Conservation (phyloP, 768 basidiomycete species). For the Filobasidium floriforme region DNA sequence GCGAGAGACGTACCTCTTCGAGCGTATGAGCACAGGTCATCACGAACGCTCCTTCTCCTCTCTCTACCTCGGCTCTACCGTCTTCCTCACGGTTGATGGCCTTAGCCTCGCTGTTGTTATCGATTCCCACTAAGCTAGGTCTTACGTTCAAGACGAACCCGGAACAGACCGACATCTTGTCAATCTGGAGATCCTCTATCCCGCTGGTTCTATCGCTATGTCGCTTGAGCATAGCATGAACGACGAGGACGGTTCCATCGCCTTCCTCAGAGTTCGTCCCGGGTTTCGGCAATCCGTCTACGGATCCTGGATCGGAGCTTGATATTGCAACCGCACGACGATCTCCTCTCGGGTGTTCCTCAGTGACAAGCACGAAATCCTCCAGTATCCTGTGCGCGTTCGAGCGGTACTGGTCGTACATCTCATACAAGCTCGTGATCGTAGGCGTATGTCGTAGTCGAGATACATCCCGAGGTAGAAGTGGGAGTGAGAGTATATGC, state of each 20-base stretch:
- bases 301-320: background rate
- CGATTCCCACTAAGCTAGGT: constrained; percentile 23
- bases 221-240: constrained; percentile 48
- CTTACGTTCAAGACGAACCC: constrained; percentile 52
- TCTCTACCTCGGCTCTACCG: background rate
- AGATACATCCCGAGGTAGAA: too few relatives aligned
- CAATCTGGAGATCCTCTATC: constrained; percentile 45
- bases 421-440: too few relatives aligned
- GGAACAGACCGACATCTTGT: constrained; percentile 52
- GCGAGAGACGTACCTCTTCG: constrained; percentile 50
- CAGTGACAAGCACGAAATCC: background rate
- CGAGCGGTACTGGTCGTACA: background rate
- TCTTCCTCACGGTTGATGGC: background rate
- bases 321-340: background rate
- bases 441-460: too few relatives aligned
- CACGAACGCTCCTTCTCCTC: constrained; percentile 40
- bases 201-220: background rate
- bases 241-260: constrained; percentile 51
- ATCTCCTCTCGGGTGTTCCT: background rate
- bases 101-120: constrained; percentile 18
- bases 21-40: constrained; percentile 60
- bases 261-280: constrained; percentile 25
- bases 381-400: background rate
- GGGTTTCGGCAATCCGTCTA: background rate
- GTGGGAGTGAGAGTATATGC: too few relatives aligned